Conservation (phyloP, 2,329 filamentous ascomycete genomes). For the Scedosporium minutisporum region DNA sequence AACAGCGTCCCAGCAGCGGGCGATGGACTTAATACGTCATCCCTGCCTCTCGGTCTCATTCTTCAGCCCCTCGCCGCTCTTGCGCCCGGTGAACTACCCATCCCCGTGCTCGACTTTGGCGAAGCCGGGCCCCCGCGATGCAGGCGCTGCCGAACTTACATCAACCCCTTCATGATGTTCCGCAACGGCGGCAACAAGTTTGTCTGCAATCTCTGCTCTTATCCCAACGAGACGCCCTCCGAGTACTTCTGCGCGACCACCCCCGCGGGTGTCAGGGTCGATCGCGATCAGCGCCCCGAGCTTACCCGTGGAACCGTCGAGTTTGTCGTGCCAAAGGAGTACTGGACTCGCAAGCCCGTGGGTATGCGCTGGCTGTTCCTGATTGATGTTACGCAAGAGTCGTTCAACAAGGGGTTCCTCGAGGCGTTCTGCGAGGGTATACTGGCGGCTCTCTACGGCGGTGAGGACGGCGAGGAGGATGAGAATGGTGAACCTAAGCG, state of each 20-base stretch:
- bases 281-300: slow-evolving; percentile 82
- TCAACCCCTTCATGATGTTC: slow-evolving; percentile 99
- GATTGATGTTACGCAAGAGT: slow-evolving; percentile 87
- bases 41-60: slow-evolving; percentile 76
- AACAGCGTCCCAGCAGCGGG: slow-evolving; percentile 83
- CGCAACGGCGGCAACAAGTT: slow-evolving; percentile 89
- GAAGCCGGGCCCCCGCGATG: slow-evolving; percentile 84
- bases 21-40: slow-evolving; percentile 72
- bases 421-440: slow-evolving; percentile 88
- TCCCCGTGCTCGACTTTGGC: slow-evolving; percentile 93
- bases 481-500: slow-evolving; percentile 44
- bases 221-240: slow-evolving; percentile 81
- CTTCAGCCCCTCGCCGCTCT: slow-evolving; percentile 79
- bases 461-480: slow-evolving; percentile 38
- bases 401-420: slow-evolving; percentile 81
- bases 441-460: slow-evolving; percentile 71
- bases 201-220: slow-evolving; percentile 95
- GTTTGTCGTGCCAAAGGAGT: slow-evolving; percentile 94
- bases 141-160: slow-evolving; percentile 86
- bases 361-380: slow-evolving; percentile 82
- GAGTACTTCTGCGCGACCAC: slow-evolving; percentile 93
- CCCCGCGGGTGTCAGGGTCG: slow-evolving; percentile 75
- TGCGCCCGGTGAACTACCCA: slow-evolving; percentile 73
- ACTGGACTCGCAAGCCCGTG: slow-evolving; percentile 91
- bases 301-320: slow-evolving; percentile 87